These are phyloP conservation scores for Phlebopus sp. DNA, from an alignment of 1,284 basidiomycete genomes.

Conservation along the genomic window DNA sequence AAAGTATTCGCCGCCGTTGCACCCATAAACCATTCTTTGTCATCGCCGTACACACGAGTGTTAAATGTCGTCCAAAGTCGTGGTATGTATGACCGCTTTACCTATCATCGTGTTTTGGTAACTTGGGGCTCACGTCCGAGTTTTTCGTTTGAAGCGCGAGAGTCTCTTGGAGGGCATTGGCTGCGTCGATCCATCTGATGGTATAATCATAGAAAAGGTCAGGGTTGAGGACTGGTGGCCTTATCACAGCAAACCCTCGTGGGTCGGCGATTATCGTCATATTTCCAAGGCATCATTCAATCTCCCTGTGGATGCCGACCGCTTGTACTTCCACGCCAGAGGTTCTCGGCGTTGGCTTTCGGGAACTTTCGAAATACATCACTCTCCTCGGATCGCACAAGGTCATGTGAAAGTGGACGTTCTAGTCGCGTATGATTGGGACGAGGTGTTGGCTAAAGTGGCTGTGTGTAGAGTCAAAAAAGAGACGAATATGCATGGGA, in stretches of 20 bases:
- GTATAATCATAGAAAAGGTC: neutral
- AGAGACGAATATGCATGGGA: constrained; percentile 31
- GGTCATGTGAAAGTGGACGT: constrained; percentile 31
- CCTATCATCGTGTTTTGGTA: too few species aligned
- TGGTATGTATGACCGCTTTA: constrained; percentile 4
- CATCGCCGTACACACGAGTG: neutral
- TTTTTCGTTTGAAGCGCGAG: constrained; percentile 9
- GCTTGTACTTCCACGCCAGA: constrained; percentile 36
- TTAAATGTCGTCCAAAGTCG: constrained; percentile 14
- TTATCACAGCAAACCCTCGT: constrained; percentile 14
- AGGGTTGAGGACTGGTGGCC: constrained; percentile 15
- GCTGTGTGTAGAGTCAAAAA: constrained; percentile 34
- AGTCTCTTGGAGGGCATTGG: constrained; percentile 4
- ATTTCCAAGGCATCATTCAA: constrained; percentile 30
- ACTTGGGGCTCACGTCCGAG: too few species aligned
- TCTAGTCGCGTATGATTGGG: constrained; percentile 28
- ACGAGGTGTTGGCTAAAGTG: constrained; percentile 27
- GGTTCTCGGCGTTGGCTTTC: constrained; percentile 29
- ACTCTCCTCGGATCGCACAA: constrained; percentile 18
- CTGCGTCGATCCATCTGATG: constrained; percentile 12
- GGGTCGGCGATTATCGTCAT: constrained; percentile 16
- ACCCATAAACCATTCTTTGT: constrained; percentile 18
- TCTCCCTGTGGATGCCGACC: constrained; percentile 34
- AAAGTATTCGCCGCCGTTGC: constrained; percentile 20
- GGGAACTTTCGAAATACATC: constrained; percentile 29